A percentile compares a stretch with the other conserved stretches of the same genome.
phyloP scores from a whole-genome alignment of 108 stramenopile genomes.

The Pseudonitzschia multistriata region DNA sequence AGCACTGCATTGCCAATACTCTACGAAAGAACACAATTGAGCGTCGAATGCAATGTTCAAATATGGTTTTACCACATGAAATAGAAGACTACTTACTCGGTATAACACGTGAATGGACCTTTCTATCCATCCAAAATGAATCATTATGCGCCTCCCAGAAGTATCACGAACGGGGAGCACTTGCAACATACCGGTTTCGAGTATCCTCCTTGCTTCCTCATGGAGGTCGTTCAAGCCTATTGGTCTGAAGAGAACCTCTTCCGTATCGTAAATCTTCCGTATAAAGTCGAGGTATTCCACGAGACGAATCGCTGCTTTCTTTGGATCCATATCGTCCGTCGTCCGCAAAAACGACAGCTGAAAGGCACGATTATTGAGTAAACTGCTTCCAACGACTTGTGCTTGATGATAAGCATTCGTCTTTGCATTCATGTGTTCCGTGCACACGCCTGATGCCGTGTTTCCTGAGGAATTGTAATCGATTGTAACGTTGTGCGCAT shows the following conservation, averaged over 20 bases:
- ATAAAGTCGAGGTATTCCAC: not conserved
- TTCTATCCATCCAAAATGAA: not conserved
- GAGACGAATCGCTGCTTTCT: not conserved
- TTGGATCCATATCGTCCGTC: not conserved
- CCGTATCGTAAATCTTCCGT: not conserved
- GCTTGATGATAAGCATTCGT: not conserved
- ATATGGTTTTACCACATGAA: no score
- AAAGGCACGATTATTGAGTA: not conserved
- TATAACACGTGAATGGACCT: not conserved
- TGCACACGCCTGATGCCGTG: not conserved
- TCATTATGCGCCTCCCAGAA: conserved; percentile 21
- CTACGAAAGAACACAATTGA: no score
- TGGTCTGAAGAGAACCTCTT: conserved; percentile 1
- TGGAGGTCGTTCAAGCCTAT: not conserved
- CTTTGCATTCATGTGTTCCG: not conserved
- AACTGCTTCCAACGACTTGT: not conserved
- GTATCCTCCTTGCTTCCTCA: not conserved
- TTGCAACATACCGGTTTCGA: not conserved
- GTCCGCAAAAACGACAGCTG: not conserved
- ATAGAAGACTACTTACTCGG: not conserved
- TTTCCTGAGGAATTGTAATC: not conserved
- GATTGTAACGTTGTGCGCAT: not conserved
- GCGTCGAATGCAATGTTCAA: no score
- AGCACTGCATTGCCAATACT: not conserved
- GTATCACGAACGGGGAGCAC: conserved; percentile 27